Percentiles rank a stretch among this genome's conserved stretches.
Evolutionary conservation across 2,329 filamentous ascomycete species (phyloP).

Genomic region (Neofusicoccum kwambonambiense): DNA sequence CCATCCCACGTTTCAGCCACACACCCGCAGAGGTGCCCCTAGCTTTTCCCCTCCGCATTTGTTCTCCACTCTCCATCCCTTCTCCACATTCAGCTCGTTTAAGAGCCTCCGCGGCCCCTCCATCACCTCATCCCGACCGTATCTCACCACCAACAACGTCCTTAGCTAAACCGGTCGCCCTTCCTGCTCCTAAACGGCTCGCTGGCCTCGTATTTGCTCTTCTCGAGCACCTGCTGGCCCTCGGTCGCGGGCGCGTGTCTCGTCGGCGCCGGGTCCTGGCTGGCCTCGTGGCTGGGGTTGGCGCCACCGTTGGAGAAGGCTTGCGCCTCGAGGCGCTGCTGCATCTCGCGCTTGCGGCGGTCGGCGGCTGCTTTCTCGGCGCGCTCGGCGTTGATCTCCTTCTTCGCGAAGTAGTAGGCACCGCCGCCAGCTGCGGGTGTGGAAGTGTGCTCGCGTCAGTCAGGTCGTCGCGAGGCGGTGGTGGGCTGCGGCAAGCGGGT

Average conservation of each 20-base stretch:
- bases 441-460: constrained; percentile 15
- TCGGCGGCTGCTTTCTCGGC: constrained; percentile 63
- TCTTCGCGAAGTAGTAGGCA: constrained; percentile 95
- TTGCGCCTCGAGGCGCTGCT: constrained; percentile 32
- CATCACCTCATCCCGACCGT: neutral
- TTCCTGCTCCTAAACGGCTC: constrained; percentile 74
- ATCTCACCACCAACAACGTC: neutral
- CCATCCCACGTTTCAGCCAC: constrained; percentile 2
- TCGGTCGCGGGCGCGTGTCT: constrained; percentile 74
- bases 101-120: too few species aligned
- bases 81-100: neutral
- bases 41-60: neutral
- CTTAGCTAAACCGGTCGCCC: constrained; percentile 72
- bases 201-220: constrained; percentile 85
- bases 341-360: constrained; percentile 31
- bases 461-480: neutral
- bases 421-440: constrained; percentile 69
- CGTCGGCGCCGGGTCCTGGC: constrained; percentile 79
- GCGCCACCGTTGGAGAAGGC: constrained; percentile 30
- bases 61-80: neutral
- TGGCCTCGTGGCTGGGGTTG: constrained; percentile 71
- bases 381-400: constrained; percentile 88
- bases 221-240: constrained; percentile 65
- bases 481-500: neutral
- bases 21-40: neutral